A percentile compares a stretch with the other conserved stretches of the same genome.
These are phyloP conservation scores for Thelephora aurantiotincta DNA, from an alignment of 768 basidiomycete species.

Conservation along the genomic window DNA sequence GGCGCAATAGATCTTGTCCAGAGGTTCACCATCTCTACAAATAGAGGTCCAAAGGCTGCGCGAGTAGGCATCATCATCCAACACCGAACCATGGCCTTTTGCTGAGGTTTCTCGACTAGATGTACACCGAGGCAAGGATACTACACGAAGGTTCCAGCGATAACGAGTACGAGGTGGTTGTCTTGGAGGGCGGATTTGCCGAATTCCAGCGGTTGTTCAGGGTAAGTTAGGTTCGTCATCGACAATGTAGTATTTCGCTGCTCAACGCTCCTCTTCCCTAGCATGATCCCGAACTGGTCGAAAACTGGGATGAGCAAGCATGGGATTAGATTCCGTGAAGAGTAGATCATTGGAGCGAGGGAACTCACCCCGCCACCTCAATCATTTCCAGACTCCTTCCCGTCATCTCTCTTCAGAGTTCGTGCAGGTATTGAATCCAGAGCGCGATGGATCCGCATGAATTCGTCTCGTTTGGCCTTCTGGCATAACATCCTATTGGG, in stretches of 20 bases:
- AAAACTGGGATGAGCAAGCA: slow-evolving; percentile 59
- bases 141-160: slow-evolving; percentile 26
- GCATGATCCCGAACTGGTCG: slow-evolving; percentile 58
- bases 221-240: slow-evolving; percentile 20
- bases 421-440: slow-evolving; percentile 49
- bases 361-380: background rate
- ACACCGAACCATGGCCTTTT: background rate
- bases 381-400: background rate
- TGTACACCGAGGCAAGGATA: slow-evolving; percentile 53
- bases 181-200: slow-evolving; percentile 62
- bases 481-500: slow-evolving; percentile 48
- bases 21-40: background rate
- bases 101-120: slow-evolving; percentile 21
- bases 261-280: slow-evolving; percentile 9
- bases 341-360: too few species aligned
- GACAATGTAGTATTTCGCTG: slow-evolving; percentile 1
- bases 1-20: background rate
- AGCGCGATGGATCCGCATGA: slow-evolving; percentile 36
- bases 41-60: slow-evolving; percentile 72
- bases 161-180: slow-evolving; percentile 39
- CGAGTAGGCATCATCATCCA: slow-evolving; percentile 27
- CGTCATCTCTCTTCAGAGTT: slow-evolving; percentile 28
- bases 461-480: slow-evolving; percentile 37
- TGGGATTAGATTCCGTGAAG: slow-evolving; percentile 25
- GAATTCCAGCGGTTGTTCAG: slow-evolving; percentile 59